Base-by-base conservation (phyloP, 768 basidiomycete species). In the Mycena capillaripes region DNA sequence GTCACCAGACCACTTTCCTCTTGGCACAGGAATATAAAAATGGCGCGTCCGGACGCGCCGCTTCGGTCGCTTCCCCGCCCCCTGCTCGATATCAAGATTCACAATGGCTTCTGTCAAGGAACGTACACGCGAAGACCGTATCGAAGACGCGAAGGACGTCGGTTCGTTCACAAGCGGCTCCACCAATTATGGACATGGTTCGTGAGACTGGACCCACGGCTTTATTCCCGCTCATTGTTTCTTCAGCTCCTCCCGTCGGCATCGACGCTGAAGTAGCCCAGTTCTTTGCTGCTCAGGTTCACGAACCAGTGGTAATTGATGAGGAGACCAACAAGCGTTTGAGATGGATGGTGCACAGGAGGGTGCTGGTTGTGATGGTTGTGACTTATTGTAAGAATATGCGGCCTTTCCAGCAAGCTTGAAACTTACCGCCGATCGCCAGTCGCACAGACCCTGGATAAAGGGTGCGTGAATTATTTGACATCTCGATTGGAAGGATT, bases 361-460 rank as follows among this genome's bases (percentile, higher is more conserved):
- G 86, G 36, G 84, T 88, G 25, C 76, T 87, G 30, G 42, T 61
- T 17, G 83, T 87, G 36, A 88, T 88, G 87, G 82, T 88, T 34
- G 72, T 86, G 32, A 86, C 86, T 21, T 86, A 87, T 75, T 87
- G 83, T 84, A 58, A 78, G 79, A 48, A 11, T 17, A 32, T 2
- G 50, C 59, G 2, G 21, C 8, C 56, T 7, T 38, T 60, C 12
- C 30, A n/a, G 55, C 30, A 32, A 46, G 2, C 27, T 27, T 30
- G 19, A 19, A 3, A 52, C 53, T 72, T 27, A 36, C 40, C 42
- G 21, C 27, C 40, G 21, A 36, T 68, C 34, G 25, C 53, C 21
- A 84, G 84, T 85, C 60, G 83, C 82, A 11, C 87, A 88, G 74
- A 84, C 84, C 27, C 76, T 88, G 60, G 86, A 88, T 76, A 87